Evolutionary conservation across 495 filamentous ascomycete genomes (phyloP).

Genomic region (Articulospora tetracladia): DNA sequence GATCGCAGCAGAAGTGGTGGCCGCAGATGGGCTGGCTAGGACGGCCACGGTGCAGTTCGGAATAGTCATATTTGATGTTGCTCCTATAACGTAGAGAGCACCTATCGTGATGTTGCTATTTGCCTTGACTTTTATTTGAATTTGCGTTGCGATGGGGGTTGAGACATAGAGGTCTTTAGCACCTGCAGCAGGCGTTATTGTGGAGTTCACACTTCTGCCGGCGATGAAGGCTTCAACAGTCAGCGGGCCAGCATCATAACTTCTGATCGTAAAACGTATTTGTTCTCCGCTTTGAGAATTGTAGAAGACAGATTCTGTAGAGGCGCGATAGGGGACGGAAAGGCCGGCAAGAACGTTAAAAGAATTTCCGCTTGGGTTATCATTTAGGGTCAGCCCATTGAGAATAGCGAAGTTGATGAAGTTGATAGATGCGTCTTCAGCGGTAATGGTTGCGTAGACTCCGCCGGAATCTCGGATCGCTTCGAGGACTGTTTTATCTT

Average conservation of each 20-base stretch:
- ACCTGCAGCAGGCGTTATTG: no score
- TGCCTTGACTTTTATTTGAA: conserved; percentile 26
- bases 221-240: conserved; percentile 16
- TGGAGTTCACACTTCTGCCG: no score
- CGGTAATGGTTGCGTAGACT: conserved; percentile 27
- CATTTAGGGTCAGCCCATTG: conserved; percentile 27
- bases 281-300: conserved; percentile 23
- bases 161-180: no score
- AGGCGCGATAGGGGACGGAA: conserved; percentile 22
- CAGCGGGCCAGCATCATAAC: conserved; percentile 4
- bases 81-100: conserved; percentile 24
- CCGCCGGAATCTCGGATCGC: conserved; percentile 29
- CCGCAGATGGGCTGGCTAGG: no score
- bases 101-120: conserved; percentile 13
- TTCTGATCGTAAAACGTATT: conserved; percentile 27
- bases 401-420: conserved; percentile 17
- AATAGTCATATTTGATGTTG: conserved; percentile 25
- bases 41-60: conserved; percentile 31
- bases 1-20: no score
- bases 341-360: conserved; percentile 28
- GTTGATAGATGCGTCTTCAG: conserved; percentile 10
- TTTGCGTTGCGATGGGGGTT: no score
- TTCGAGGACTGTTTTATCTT: conserved; percentile 16
- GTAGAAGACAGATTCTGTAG: conserved; percentile 22
- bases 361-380: conserved; percentile 24